These are phyloP conservation scores for Collybiopsis luxurians DNA, from an alignment of 768 basidiomycete species.

Conservation along the genomic window DNA sequence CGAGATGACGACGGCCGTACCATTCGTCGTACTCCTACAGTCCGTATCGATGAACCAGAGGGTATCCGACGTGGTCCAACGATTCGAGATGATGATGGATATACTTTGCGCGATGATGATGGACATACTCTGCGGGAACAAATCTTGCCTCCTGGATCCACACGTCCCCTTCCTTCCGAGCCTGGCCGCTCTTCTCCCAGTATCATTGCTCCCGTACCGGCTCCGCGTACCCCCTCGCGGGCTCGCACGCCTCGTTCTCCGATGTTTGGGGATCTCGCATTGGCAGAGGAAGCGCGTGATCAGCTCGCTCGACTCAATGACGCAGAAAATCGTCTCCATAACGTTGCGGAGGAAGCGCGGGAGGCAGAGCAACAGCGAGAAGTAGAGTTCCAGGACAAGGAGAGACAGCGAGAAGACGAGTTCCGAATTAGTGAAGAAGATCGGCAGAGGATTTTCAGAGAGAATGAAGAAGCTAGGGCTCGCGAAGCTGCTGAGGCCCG, in stretches of 20 bases:
- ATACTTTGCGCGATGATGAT: neutral
- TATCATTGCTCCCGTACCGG: neutral
- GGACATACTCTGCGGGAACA: no score
- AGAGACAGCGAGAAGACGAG: conserved; percentile 60
- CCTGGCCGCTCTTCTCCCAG: neutral
- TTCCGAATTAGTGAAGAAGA: conserved; percentile 67
- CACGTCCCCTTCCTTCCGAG: conserved; percentile 7
- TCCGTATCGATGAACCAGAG: neutral
- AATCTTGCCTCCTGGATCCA: neutral
- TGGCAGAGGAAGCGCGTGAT: conserved; percentile 47
- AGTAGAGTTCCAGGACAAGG: conserved; percentile 58
- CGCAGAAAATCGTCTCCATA: conserved; percentile 47
- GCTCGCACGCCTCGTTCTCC: conserved; percentile 28
- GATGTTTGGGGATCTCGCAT: conserved; percentile 26
- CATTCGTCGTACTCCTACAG: neutral
- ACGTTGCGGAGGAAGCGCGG: conserved; percentile 46
- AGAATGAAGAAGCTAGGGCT: conserved; percentile 56
- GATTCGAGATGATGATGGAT: neutral
- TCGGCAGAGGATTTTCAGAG: conserved; percentile 57
- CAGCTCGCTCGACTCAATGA: conserved; percentile 57
- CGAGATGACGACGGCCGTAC: neutral
- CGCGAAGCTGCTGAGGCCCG: conserved; percentile 50
- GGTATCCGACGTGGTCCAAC: neutral
- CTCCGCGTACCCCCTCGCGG: neutral
- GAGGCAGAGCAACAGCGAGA: conserved; percentile 67